A percentile compares a stretch with the other conserved stretches of the same genome.
These are phyloP conservation scores for Pogostemon cablin DNA, from an alignment of 257 asterid species.

Conservation along the genomic window DNA sequence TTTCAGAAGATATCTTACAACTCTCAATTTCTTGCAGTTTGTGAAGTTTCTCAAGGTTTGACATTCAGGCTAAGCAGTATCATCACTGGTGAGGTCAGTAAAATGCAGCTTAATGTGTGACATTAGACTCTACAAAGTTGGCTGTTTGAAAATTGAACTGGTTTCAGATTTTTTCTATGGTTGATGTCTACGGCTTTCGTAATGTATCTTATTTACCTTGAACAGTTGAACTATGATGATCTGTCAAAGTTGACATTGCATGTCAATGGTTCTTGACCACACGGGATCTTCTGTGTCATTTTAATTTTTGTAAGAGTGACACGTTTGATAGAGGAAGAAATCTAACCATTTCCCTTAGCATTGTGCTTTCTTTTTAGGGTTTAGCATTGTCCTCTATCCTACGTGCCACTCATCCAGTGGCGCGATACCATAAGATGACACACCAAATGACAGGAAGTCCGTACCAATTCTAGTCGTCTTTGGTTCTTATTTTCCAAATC, in stretches of 20 bases:
- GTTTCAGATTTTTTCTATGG: slow-evolving; percentile 13
- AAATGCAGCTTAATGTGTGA: slow-evolving; percentile 5
- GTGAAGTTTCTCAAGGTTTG: not conserved
- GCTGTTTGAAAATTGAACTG: slow-evolving; percentile 13
- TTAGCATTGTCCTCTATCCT: too few species aligned
- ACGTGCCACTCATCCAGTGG: too few species aligned
- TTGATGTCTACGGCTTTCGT: not conserved
- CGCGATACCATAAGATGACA: too few species aligned
- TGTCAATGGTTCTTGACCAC: too few species aligned
- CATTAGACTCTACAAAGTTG: not conserved
- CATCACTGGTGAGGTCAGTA: slow-evolving; percentile 3
- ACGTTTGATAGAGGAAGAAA: too few species aligned
- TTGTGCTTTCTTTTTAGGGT: too few species aligned
- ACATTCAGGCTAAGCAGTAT: slow-evolving; percentile 2
- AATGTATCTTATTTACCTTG: not conserved
- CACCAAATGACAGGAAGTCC: too few species aligned
- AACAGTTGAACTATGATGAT: too few species aligned
- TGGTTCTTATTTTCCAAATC: slow-evolving; percentile 8
- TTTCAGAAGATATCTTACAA: slow-evolving; percentile 31
- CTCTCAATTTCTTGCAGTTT: slow-evolving; percentile 26
- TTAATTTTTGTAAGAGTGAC: too few species aligned
- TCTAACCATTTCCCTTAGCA: too few species aligned
- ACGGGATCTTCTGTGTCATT: too few species aligned
- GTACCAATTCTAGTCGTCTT: not conserved
- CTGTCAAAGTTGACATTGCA: not conserved